Base-by-base conservation (phyloP, 352 stramenopile species). In the Poterioochromonas sp. region DNA sequence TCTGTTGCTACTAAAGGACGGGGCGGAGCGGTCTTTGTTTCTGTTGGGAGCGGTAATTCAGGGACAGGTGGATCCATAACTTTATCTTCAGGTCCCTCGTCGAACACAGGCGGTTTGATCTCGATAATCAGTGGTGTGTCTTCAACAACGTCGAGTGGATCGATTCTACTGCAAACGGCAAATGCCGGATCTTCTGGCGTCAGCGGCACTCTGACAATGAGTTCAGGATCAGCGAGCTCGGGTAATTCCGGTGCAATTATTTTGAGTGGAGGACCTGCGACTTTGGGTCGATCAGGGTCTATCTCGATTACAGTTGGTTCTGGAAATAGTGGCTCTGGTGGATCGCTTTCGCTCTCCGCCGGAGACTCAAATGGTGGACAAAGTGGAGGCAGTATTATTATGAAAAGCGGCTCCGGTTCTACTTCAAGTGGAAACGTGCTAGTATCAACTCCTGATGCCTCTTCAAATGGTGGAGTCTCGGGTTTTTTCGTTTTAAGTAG, bases 71-170 rank as follows among this genome's bases (percentile, higher is more conserved):
- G 90, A n/a, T 80, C 77, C 64, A 82, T 92, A 41, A 70, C 76
- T 20, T 68, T 93, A 18, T 83, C 85, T 32, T 82, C 79, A 51
- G 88, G 88, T 29, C 83, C 82, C 22, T 88, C 86, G 47, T 82
- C 54, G 32, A 64, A 76, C 0, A 87, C 88, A 77, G 93, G 93
- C 54, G 92, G 93, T 34, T 85, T 87, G 73, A 83, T 96, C 51
- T 76, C 77, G 5, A 49, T 97, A n/a, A 85, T 85, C 26, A 88
- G 85, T 63, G 92, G 92, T 15, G 15, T 26, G 47, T 26, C 15
- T 58, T 26, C 47, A 26, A 26, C 47, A 26, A 26, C 47, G 15
- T 26, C 34, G 1, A 69, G 49, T 69, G 77, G 79, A 1, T 34
- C 74, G 12, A 32, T 82, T 22, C 35, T 44, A 22, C 49, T 82